These are phyloP conservation scores for Nicotiana undulata DNA, from an alignment of 257 asterid genomes.

Conservation along the genomic window DNA sequence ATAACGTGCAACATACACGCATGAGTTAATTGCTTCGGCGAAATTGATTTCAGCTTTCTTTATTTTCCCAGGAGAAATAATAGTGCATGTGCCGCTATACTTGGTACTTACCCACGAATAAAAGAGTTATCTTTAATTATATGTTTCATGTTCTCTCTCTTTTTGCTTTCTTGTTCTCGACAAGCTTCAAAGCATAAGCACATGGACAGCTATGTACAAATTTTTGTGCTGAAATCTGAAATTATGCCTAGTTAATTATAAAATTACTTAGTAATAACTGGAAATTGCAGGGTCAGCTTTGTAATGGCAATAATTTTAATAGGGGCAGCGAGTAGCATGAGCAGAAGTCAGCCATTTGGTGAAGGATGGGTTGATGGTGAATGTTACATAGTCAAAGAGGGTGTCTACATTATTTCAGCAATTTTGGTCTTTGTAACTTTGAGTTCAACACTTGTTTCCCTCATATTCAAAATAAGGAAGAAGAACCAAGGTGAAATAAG, in stretches of 20 bases:
- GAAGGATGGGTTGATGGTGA: slow-evolving; percentile 13
- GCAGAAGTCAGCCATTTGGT: neutral
- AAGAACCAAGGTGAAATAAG: neutral
- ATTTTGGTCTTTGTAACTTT: neutral
- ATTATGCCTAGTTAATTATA: neutral
- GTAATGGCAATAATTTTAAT: neutral
- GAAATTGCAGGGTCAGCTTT: slow-evolving; percentile 1
- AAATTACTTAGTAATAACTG: neutral
- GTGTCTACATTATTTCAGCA: slow-evolving; percentile 2
- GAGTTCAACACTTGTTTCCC: neutral
- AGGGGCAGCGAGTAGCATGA: slow-evolving; percentile 7
- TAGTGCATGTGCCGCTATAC: neutral
- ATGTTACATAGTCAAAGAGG: slow-evolving; percentile 9
- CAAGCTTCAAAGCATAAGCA: neutral
- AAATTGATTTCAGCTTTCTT: neutral
- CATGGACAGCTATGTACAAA: neutral
- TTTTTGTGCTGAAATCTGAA: neutral
- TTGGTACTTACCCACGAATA: neutral
- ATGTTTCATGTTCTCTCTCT: neutral
- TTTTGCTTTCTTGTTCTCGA: neutral
- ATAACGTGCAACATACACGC: neutral
- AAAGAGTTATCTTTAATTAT: neutral
- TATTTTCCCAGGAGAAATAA: neutral
- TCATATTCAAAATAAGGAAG: neutral
- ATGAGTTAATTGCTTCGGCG: too few species aligned